Percentiles rank a stretch among this genome's conserved stretches.
Conservation (phyloP, 1,139 yeast species). For the Yamadazyma sp. region DNA sequence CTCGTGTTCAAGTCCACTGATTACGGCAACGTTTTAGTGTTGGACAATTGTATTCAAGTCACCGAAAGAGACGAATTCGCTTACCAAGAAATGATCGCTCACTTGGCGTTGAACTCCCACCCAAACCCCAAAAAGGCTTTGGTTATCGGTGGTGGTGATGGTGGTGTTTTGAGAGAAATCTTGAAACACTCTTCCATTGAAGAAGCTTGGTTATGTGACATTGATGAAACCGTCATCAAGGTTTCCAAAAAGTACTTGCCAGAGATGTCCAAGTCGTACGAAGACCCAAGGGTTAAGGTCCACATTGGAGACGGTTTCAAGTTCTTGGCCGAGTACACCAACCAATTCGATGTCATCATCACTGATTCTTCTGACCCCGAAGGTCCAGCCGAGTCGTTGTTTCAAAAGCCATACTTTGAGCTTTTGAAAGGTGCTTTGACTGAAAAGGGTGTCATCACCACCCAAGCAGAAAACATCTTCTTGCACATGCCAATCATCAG, state of each 20-base stretch:
- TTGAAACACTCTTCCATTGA: slow-evolving; percentile 83
- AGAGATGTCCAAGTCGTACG: slow-evolving; percentile 75
- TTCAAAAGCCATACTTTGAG: slow-evolving; percentile 84
- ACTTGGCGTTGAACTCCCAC: slow-evolving; percentile 85
- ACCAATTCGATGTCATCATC: slow-evolving; percentile 82
- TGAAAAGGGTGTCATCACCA: slow-evolving; percentile 83
- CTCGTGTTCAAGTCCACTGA: slow-evolving; percentile 83
- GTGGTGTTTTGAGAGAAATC: slow-evolving; percentile 91
- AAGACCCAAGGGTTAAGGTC: slow-evolving; percentile 78
- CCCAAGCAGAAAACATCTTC: slow-evolving; percentile 93
- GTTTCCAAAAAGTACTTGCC: slow-evolving; percentile 83
- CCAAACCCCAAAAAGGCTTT: slow-evolving; percentile 87
- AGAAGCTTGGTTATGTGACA: slow-evolving; percentile 86
- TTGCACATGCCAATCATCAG: slow-evolving; percentile 77
- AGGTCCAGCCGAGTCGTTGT: slow-evolving; percentile 90
- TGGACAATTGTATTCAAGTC: slow-evolving; percentile 89
- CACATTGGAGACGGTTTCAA: slow-evolving; percentile 92
- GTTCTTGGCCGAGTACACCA: slow-evolving; percentile 70
- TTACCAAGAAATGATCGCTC: slow-evolving; percentile 94
- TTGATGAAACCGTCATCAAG: slow-evolving; percentile 85
- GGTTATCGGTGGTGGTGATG: slow-evolving; percentile 96
- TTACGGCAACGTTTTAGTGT: slow-evolving; percentile 87
- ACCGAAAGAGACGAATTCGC: slow-evolving; percentile 95
- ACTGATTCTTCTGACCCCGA: slow-evolving; percentile 97
- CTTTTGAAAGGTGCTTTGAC: slow-evolving; percentile 78